Percentiles rank a stretch among this genome's conserved stretches.
Evolutionary conservation across 2,329 filamentous ascomycete species (phyloP).

Genomic region (Colletotrichum somersetense): DNA sequence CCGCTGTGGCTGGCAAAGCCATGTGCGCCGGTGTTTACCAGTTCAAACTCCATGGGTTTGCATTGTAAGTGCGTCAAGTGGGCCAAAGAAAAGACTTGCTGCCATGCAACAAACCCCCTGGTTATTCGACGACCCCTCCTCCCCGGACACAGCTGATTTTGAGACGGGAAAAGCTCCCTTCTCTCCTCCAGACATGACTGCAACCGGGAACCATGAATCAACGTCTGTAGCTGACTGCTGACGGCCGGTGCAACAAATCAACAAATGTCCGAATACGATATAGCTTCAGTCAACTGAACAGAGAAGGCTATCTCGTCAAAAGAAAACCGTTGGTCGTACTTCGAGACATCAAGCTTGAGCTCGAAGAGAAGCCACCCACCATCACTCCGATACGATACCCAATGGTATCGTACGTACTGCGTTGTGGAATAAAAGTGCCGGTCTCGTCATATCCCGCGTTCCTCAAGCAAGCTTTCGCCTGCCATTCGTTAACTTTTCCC

Average conservation of each 20-base stretch:
- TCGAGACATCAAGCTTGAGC: not conserved
- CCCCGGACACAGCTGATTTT: too few relatives aligned
- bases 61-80: not conserved
- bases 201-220: not conserved
- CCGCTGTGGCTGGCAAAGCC: slow-evolving; percentile 11
- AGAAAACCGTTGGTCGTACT: not conserved
- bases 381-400: not conserved
- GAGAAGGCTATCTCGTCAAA: not conserved
- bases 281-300: not conserved
- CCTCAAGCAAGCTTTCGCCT: not conserved
- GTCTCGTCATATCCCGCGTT: not conserved
- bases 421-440: not conserved
- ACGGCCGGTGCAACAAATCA: not conserved
- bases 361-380: not conserved
- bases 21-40: not conserved
- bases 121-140: not conserved
- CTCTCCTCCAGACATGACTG: too few relatives aligned
- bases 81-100: not conserved
- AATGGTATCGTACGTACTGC: too few relatives aligned
- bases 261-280: not conserved
- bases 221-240: not conserved
- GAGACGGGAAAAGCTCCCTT: too few relatives aligned
- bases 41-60: not conserved
- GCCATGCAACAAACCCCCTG: not conserved
- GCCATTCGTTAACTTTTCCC: not conserved